Evolutionary conservation across 495 filamentous ascomycete species (phyloP), one percentile per base, ranked within the genome.

Genomic region (Aspergillus sclerotioniger): DNA sequence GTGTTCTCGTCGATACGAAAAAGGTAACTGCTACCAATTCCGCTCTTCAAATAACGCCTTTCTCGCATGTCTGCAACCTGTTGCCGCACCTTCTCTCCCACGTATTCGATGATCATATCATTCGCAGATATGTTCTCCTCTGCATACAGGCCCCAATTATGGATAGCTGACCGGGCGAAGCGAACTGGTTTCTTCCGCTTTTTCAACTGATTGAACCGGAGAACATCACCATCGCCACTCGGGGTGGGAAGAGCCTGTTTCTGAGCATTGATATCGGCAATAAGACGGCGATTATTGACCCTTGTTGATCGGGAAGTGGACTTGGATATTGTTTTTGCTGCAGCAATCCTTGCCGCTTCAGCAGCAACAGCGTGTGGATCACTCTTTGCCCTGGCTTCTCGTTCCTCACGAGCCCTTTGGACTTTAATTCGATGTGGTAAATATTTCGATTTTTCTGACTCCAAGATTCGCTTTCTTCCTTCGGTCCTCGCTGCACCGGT

Each of bases 41-140:
- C 94, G 66, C 92, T 96, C 78, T 94, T 93, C 60, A 96, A 81
- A 70, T 99, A 99, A 54, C 87, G 84, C 48, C 84, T 80, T 76
- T 99, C 94, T 51, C 94, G 86, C 74, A 98, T 86, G 62, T 99
- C 93, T 3, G 94, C 92, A 59, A 99, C 92, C 68, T 92, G 90
- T 72, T 98, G 94, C 49, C 94, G 85, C 12, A 99, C 91, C 67
- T 94, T 95, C 73, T 99, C 95, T 54, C 94, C 94, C 16, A 99
- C 94, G 69, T 99, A 99, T 75, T 99, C 94, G 67, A 99, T 99
- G 67, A 99, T 99, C 92, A 99, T 97, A 71, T 99, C 94, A 69
- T 96, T 96, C 62, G 91, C 91, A 29, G 90, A 81, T 57, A 99
- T 99, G 64, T 96, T 93, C 72, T 98, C 93, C 79, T 96, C 92